Evolutionary conservation across 768 basidiomycete genomes (phyloP), one percentile per base, ranked within the genome.

Genomic region (Podaxis rugospora): DNA sequence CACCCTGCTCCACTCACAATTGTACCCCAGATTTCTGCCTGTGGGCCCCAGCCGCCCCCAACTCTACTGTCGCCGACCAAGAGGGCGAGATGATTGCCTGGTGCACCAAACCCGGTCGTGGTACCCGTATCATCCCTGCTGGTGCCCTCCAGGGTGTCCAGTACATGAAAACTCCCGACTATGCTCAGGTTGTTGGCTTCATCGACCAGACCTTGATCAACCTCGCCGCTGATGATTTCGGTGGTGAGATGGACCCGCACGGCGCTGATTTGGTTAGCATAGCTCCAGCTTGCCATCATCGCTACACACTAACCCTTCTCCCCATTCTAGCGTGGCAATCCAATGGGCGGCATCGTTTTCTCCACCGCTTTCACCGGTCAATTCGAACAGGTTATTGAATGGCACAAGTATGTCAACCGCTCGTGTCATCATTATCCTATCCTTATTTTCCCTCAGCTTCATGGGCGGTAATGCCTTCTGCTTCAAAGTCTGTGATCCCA

Each of bases 201-300:
- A 75, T 87, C 62, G 76, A 92, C 68, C 89, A 93, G 73, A 75
- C 74, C 2, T 62, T 68, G 50, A 71, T 93, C 63, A 78, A 88
- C 72, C 64, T 92, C 18, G 58, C 69, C 10, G 10, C 69, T 0
- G 70, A 59, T 11, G 92, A 93, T 66, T 81, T 67, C 36, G 92
- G 92, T 64, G 92, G 91, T 60, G 91, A 93, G 72, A 79, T 91
- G 55, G 88, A 92, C 70, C 83, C 88, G 14, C 86, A 88, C 63
- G 89, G 90, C 61, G 88, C 88, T 62, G 90, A 91, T 69, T 57
- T 75, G 23, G 73, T 69, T 36, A 56, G 72, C 70, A 10, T 35
- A 27, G 18, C 18, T 27, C 27, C 46, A 39, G 2, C 18, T 28
- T 32, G 7, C 18, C 16, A 21, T 11, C 16, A 18, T 16, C n/a